Conservation (phyloP, 331 rosid species). For the Quercus phellos region DNA sequence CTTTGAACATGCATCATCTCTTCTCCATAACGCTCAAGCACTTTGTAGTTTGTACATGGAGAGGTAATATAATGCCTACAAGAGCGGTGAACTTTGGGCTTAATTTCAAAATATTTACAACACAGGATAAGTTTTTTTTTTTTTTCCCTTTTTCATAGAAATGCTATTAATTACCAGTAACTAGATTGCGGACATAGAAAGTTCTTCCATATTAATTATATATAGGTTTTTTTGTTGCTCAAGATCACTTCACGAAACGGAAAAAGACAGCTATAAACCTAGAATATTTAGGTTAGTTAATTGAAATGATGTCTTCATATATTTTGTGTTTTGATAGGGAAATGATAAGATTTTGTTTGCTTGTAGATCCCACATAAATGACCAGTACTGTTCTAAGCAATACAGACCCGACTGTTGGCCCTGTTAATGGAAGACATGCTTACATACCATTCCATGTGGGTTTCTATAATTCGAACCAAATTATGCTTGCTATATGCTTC, state of each 20-base stretch:
- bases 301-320: not conserved
- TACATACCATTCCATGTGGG: conserved; percentile 55
- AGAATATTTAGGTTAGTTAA: conserved; percentile 42
- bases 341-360: not conserved
- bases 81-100: too few relatives aligned
- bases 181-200: not conserved
- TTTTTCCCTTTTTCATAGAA: not conserved
- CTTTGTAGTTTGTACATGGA: too few relatives aligned
- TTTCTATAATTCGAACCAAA: not conserved
- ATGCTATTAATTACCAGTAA: not conserved
- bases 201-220: not conserved
- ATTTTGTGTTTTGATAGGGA: not conserved
- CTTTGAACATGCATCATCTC: too few relatives aligned
- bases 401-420: conserved; percentile 47
- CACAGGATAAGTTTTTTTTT: too few relatives aligned
- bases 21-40: too few relatives aligned
- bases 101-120: too few relatives aligned
- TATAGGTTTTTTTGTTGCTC: conserved; percentile 2
- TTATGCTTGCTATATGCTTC: not conserved
- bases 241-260: conserved; percentile 39
- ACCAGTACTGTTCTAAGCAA: conserved; percentile 49
- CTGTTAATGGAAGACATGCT: conserved; percentile 48
- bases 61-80: too few relatives aligned
- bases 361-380: conserved; percentile 59
- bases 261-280: conserved; percentile 30